These are phyloP conservation scores for Ramalina intermedia DNA, from an alignment of 495 filamentous ascomycete species.

Conservation along the genomic window DNA sequence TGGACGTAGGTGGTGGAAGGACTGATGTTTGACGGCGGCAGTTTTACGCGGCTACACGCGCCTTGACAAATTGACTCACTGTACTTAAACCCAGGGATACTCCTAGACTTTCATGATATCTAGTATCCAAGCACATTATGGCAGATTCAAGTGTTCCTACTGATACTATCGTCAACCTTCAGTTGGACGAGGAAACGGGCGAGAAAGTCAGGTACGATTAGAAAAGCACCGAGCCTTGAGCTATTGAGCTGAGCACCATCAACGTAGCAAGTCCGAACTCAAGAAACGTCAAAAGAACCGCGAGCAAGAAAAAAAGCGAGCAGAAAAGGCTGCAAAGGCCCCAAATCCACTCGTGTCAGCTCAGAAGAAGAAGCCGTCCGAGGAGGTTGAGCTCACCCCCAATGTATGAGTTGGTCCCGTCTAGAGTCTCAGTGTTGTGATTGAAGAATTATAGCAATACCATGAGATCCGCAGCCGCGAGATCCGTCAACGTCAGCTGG, in stretches of 20 bases:
- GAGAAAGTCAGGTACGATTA: slow-evolving; percentile 39
- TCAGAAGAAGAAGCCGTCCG: slow-evolving; percentile 53
- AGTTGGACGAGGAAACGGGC: slow-evolving; percentile 73
- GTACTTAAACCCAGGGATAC: not conserved
- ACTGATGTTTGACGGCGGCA: not conserved
- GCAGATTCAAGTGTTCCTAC: slow-evolving; percentile 31
- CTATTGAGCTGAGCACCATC: not conserved
- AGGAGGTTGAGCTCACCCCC: slow-evolving; percentile 72
- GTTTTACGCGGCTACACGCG: not conserved
- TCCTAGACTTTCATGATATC: not conserved
- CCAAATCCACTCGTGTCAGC: slow-evolving; percentile 36
- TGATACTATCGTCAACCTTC: slow-evolving; percentile 41
- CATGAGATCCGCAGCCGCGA: slow-evolving; percentile 83
- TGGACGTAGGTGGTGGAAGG: no score
- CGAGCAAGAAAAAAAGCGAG: slow-evolving; percentile 74
- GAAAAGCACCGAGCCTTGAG: not conserved
- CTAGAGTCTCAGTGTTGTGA: not conserved
- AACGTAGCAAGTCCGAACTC: slow-evolving; percentile 69
- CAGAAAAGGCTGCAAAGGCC: slow-evolving; percentile 64
- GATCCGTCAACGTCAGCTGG: slow-evolving; percentile 69
- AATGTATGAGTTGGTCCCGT: slow-evolving; percentile 40
- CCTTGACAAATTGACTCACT: no score
- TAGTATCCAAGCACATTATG: slow-evolving; percentile 26
- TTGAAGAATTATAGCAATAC: slow-evolving; percentile 55
- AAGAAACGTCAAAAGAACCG: slow-evolving; percentile 94